A percentile compares a stretch with the other conserved stretches of the same genome.
phyloP scores from a whole-genome alignment of 208 protist species.

The Trypanosoma conorhini region DNA sequence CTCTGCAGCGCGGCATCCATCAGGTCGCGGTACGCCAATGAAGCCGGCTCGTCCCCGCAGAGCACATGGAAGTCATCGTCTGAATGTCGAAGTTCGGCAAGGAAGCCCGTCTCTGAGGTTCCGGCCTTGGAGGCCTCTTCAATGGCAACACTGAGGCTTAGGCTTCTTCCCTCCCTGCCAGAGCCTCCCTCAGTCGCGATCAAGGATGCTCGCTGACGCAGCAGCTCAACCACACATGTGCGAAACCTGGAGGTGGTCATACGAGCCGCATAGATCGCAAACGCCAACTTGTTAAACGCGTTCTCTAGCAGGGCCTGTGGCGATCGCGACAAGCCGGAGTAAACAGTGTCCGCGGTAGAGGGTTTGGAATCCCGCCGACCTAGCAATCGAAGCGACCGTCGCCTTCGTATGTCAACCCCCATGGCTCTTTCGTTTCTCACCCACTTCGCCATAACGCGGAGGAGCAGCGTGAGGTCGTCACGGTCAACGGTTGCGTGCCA shows the following conservation, averaged over 20 bases:
- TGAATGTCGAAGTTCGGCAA: slow-evolving; percentile 13
- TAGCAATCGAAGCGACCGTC: background rate
- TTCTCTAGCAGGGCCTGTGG: background rate
- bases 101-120: background rate
- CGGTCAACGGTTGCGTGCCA: background rate
- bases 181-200: background rate
- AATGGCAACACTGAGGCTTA: slow-evolving; percentile 8
- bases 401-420: no score
- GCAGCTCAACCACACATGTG: slow-evolving; percentile 8
- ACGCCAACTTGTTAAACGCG: slow-evolving; percentile 23
- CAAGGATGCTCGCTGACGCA: background rate
- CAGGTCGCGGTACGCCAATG: slow-evolving; percentile 18
- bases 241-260: background rate
- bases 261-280: slow-evolving; percentile 24
- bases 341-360: background rate
- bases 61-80: slow-evolving; percentile 19
- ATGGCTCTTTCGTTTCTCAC: background rate
- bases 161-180: background rate
- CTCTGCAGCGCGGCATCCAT: background rate
- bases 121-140: slow-evolving; percentile 13
- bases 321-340: background rate
- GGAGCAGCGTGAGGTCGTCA: slow-evolving; percentile 27
- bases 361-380: background rate
- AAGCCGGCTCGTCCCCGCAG: slow-evolving; percentile 13
- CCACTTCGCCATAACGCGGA: slow-evolving; percentile 18